phyloP scores from a whole-genome alignment of 31 red algal species.

The Porphyra umbilicalis region DNA sequence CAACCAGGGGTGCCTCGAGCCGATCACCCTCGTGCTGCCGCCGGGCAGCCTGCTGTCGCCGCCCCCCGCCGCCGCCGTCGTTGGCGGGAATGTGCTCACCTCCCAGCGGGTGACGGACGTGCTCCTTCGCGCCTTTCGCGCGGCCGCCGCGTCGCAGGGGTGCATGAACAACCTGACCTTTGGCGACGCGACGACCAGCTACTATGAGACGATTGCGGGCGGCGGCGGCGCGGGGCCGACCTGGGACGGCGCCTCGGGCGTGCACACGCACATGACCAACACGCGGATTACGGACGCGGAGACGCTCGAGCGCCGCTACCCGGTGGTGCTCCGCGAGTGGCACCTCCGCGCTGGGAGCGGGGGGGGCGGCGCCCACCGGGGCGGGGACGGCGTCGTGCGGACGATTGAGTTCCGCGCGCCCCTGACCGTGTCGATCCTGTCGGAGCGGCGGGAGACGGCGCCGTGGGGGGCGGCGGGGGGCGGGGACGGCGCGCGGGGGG shows the following conservation, averaged over 20 bases:
- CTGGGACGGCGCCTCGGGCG: constrained; percentile 83
- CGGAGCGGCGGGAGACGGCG: constrained; percentile 54
- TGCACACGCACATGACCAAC: constrained; percentile 99
- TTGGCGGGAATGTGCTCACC: constrained; percentile 95
- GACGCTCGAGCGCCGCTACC: constrained; percentile 90
- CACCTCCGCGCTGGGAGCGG: constrained; percentile 49
- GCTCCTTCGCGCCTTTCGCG: constrained; percentile 82
- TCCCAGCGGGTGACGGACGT: constrained; percentile 93
- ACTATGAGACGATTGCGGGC: constrained; percentile 96
- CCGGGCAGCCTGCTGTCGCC: constrained; percentile 65
- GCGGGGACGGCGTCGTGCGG: constrained; percentile 78
- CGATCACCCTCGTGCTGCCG: constrained; percentile 66
- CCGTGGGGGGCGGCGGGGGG: constrained; percentile 83
- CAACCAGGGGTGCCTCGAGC: constrained; percentile 95
- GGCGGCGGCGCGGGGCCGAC: constrained; percentile 79
- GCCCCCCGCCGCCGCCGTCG: constrained; percentile 59
- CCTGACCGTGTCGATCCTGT: constrained; percentile 69
- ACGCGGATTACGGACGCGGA: constrained; percentile 96
- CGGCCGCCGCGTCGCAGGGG: constrained; percentile 88
- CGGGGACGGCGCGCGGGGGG: constrained; percentile 43
- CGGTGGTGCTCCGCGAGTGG: constrained; percentile 84
- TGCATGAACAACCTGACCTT: constrained; percentile 99
- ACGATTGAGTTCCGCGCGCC: constrained; percentile 66
- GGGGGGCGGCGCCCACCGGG: constrained; percentile 58
- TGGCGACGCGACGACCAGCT: constrained; percentile 67